Base-by-base conservation (phyloP, 352 stramenopile genomes). In the Phytophthora europaea region DNA sequence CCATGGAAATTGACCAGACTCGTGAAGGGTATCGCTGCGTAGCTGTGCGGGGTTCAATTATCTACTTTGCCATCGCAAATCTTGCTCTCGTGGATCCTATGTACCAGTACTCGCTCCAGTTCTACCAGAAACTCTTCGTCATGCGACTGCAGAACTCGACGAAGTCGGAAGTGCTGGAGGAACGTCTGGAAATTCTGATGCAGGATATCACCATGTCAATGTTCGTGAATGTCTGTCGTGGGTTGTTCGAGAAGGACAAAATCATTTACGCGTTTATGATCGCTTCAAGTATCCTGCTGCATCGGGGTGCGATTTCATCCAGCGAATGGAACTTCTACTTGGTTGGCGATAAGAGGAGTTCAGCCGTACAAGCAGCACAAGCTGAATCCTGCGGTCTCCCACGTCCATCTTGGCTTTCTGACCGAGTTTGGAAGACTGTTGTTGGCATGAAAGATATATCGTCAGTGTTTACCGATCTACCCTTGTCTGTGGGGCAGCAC, bases 171-270 rank as follows among this genome's bases (percentile, higher is more conserved):
- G 81, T 89, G 2, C 71, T 98, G 6, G 73, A 92, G 13, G 77
- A 91, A 28, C 81, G 95, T n/a, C 75, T 99, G 3, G 80, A 90
- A 2, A 98, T 98, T 53, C 68, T 99, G 15, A 94, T 98, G 70
- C 66, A 97, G 28, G 93, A 98, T 73, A 92, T 98, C 58, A 99
- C 96, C 2, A 81, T 80, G 50, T 97, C 88, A 48, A 98, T 98
- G 83, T 99, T 97, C 62, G 89, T 97, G 5, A 98, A 99, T 79
- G 85, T 99, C 1, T 98, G 96, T 68, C 88, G 94, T 2, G 96
- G 96, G 0, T 74, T 99, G 2, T 99, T 99, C 67, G 96, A 99
- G 73, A 97, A 97, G 57, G 92, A 99, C 80, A 99, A 99, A 76
- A 88, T 99, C 51, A 84, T 98, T 20, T 99, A 97, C 76, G 90